A percentile compares a stretch with the other conserved stretches of the same genome.
phyloP scores from a whole-genome alignment of 116 monocot genomes.

The Posidonia oceanica region DNA sequence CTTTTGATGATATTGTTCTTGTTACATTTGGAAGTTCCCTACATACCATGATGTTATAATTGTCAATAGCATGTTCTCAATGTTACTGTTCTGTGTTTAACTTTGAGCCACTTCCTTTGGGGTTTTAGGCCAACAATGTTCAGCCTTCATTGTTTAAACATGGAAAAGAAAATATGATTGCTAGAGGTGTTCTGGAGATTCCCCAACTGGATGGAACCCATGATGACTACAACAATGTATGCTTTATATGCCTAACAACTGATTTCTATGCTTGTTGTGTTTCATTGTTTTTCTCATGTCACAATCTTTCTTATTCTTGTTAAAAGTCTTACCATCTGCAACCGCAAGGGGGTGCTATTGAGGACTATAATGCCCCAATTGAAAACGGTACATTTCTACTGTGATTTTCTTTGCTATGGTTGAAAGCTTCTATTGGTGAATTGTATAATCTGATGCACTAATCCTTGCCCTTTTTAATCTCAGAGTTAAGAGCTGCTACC shows the following conservation, averaged over 20 bases:
- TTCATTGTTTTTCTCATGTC: conserved; percentile 2
- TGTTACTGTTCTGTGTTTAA: neutral
- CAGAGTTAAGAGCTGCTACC: conserved; percentile 22
- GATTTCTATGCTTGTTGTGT: neutral
- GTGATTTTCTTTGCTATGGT: neutral
- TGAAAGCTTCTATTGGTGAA: neutral
- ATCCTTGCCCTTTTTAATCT: neutral
- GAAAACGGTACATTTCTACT: conserved; percentile 44
- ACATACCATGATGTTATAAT: too few relatives aligned
- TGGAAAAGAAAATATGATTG: neutral
- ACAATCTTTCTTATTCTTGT: conserved; percentile 14
- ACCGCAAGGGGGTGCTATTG: conserved; percentile 57
- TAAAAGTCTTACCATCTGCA: conserved; percentile 46
- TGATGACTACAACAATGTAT: conserved; percentile 88
- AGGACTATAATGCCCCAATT: conserved; percentile 73
- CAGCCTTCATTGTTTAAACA: conserved; percentile 3
- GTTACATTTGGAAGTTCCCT: too few relatives aligned
- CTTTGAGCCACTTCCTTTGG: neutral
- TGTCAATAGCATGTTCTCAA: neutral
- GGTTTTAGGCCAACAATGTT: neutral
- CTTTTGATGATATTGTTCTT: too few relatives aligned
- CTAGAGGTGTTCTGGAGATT: conserved; percentile 12
- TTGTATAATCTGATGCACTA: neutral
- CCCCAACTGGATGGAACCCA: conserved; percentile 76
- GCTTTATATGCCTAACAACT: neutral